Conservation (phyloP, 495 filamentous ascomycete genomes). For the Penicillium robsamsonii region DNA sequence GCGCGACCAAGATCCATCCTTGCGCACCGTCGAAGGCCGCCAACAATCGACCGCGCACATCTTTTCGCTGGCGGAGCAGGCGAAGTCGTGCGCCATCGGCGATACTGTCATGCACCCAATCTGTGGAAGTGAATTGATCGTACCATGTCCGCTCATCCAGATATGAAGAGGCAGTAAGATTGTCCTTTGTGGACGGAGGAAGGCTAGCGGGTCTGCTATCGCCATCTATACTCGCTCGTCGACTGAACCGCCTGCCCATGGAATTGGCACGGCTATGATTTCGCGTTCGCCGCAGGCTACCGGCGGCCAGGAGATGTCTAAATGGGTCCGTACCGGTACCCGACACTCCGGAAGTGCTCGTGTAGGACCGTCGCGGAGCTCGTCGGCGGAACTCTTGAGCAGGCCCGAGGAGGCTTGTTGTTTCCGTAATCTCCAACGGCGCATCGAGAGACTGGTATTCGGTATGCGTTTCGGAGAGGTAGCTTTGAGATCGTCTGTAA, state of each 20-base stretch:
- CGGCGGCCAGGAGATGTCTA: slow-evolving; percentile 32
- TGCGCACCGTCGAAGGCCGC: slow-evolving; percentile 84
- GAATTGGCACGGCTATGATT: slow-evolving; percentile 69
- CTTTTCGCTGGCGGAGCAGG: slow-evolving; percentile 74
- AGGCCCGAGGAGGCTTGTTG: slow-evolving; percentile 36
- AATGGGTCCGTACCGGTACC: slow-evolving; percentile 33
- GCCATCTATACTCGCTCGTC: slow-evolving; percentile 44
- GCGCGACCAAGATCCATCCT: slow-evolving; percentile 89
- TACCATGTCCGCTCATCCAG: slow-evolving; percentile 94
- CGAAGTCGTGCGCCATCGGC: slow-evolving; percentile 89
- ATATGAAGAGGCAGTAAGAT: slow-evolving; percentile 48
- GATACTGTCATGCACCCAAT: slow-evolving; percentile 98
- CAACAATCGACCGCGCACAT: slow-evolving; percentile 73
- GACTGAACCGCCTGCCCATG: slow-evolving; percentile 51
- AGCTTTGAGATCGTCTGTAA: slow-evolving; percentile 35
- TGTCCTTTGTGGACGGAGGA: slow-evolving; percentile 58
- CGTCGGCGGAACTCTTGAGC: slow-evolving; percentile 17
- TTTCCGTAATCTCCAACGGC: slow-evolving; percentile 36
- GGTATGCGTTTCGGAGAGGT: slow-evolving; percentile 39
- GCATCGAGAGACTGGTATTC: slow-evolving; percentile 39
- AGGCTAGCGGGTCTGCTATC: slow-evolving; percentile 36
- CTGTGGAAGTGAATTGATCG: slow-evolving; percentile 97
- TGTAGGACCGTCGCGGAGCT: slow-evolving; percentile 40
- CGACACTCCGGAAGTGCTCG: slow-evolving; percentile 32
- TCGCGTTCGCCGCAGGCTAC: slow-evolving; percentile 51